Evolutionary conservation across 768 basidiomycete genomes (phyloP), one percentile per base, ranked within the genome.

Genomic region (Lactarius psammicola): DNA sequence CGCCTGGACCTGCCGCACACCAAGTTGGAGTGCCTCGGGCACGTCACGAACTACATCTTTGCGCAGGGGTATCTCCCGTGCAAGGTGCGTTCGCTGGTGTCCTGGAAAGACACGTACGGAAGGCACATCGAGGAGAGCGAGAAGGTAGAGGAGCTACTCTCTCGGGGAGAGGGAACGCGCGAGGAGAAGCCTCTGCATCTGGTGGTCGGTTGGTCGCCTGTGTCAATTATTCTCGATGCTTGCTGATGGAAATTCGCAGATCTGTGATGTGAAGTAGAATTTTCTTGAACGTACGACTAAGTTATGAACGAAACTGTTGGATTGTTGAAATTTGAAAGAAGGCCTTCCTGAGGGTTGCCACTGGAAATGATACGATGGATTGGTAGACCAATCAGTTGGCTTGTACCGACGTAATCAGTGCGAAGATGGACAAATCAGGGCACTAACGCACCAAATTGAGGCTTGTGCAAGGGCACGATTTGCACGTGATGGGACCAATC

Each of bases 361-460:
- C 36, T 13, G 3, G 10, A 13, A 9, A 36, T 15, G 36, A 36
- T 36, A 36, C 15, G 36, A 36, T 36, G 42, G 62, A 42, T 33
- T 46, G 71, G 36, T 8, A 28, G 56, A 76, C 86, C 55, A 68
- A 89, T 88, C 89, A 89, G 70, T 90, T 90, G 4, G 82, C 81
- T 63, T 88, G 87, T 1, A 88, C 80, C 89, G 89, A 92, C 58
- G 82, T 86, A 36, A 92, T 81, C 66, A 8, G 81, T 79, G 20
- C 83, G 84, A n/a, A 86, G 75, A 67, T 80, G 10, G 79, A 74
- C 20, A 89, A 79, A 72, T 90, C 82, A 4, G 89, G 88, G 63
- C 90, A 87, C 2, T 89, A 76, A 13, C 88, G 87, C 0, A 89
- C 88, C 38, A 90, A 76, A 70, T 92, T 89, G 61, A 90, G 74